These are phyloP conservation scores for Vanderwaltozyma polyspora DNA, from an alignment of 805 yeast species.

Conservation along the genomic window DNA sequence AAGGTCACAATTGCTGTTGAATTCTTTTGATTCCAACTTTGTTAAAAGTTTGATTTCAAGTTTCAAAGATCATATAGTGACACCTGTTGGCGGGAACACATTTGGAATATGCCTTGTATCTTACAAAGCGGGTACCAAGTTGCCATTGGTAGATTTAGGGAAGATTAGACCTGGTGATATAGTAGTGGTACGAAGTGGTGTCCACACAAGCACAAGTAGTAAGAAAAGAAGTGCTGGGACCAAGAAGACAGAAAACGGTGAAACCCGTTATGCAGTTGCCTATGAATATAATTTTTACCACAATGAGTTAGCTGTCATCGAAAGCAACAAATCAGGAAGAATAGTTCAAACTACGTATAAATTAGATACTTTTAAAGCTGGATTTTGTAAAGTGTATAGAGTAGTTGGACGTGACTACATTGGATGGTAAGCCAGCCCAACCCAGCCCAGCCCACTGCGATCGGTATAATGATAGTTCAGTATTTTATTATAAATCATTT, in stretches of 20 bases:
- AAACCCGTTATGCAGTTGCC: slow-evolving; percentile 45
- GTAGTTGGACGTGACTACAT: slow-evolving; percentile 61
- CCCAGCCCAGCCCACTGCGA: no score
- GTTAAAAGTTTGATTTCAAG: slow-evolving; percentile 29
- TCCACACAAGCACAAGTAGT: slow-evolving; percentile 60
- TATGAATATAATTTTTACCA: slow-evolving; percentile 65
- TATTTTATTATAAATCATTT: no score
- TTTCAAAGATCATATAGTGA: slow-evolving; percentile 33
- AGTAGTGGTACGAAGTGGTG: slow-evolving; percentile 62
- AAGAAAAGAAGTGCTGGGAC: slow-evolving; percentile 32
- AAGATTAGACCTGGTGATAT: slow-evolving; percentile 79
- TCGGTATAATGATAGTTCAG: no score
- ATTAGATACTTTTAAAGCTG: slow-evolving; percentile 62
- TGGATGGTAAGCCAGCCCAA: slow-evolving; percentile 71
- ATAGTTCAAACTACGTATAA: slow-evolving; percentile 53
- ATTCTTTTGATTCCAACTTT: slow-evolving; percentile 17
- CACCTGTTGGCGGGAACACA: slow-evolving; percentile 53
- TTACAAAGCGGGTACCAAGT: slow-evolving; percentile 44
- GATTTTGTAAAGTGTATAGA: slow-evolving; percentile 71
- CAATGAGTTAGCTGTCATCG: slow-evolving; percentile 58
- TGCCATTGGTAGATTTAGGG: slow-evolving; percentile 39
- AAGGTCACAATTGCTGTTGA: slow-evolving; percentile 30
- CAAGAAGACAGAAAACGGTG: slow-evolving; percentile 51
- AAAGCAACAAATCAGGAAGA: slow-evolving; percentile 40
- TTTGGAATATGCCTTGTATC: slow-evolving; percentile 47